Conservation (phyloP, 2,329 filamentous ascomycete genomes). For the Pleomassaria siparia region DNA sequence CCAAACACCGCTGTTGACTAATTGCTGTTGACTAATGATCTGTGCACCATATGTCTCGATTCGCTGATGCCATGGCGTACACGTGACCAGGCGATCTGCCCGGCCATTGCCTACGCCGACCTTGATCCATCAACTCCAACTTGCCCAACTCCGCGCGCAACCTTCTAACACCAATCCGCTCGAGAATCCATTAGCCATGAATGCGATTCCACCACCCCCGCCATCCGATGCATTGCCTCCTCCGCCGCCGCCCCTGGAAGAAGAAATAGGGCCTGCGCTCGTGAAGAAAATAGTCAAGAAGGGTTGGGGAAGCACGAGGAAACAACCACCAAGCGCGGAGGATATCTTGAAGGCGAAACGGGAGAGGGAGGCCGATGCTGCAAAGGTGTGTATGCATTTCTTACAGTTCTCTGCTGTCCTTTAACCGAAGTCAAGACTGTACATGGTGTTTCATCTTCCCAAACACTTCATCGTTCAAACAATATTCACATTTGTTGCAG, state of each 20-base stretch:
- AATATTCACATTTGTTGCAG: constrained; percentile 1
- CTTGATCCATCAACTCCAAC: background rate
- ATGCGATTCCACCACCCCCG: constrained; percentile 16
- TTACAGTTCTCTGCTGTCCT: background rate
- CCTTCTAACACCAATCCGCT: too few relatives aligned
- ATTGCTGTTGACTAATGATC: too few relatives aligned
- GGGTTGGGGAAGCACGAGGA: constrained; percentile 52
- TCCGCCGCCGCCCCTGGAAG: constrained; percentile 25
- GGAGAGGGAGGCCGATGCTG: constrained; percentile 77
- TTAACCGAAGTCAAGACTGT: background rate
- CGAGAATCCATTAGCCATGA: too few relatives aligned
- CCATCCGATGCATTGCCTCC: constrained; percentile 8
- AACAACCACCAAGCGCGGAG: constrained; percentile 74
- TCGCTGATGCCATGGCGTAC: background rate
- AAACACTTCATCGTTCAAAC: constrained; percentile 6
- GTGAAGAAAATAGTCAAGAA: constrained; percentile 54
- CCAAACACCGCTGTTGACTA: too few relatives aligned
- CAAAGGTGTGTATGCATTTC: constrained; percentile 60
- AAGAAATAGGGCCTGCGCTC: constrained; percentile 25
- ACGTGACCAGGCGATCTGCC: background rate
- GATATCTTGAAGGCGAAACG: constrained; percentile 84
- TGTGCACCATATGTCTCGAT: background rate
- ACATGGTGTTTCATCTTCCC: background rate
- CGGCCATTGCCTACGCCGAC: background rate
- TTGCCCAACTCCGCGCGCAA: too few relatives aligned